phyloP scores from a whole-genome alignment of 257 asterid genomes.

The Phtheirospermum japonicum region DNA sequence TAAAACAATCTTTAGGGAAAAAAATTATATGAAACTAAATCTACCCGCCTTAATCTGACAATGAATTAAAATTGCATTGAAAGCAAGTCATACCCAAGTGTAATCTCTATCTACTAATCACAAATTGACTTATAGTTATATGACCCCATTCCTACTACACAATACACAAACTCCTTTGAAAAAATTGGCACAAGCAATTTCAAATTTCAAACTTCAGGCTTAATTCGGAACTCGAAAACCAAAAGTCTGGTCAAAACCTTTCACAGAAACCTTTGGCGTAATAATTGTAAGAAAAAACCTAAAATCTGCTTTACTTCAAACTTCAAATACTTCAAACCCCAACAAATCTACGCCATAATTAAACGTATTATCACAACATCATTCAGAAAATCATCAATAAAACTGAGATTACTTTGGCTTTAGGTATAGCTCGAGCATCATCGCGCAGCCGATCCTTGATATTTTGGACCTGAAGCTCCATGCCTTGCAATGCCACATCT shows the following conservation, averaged over 20 bases:
- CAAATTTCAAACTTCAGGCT: background rate
- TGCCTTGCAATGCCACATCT: conserved; percentile 60
- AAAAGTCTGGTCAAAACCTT: background rate
- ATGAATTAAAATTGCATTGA: background rate
- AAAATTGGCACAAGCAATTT: background rate
- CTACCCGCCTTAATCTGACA: background rate
- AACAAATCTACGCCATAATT: background rate
- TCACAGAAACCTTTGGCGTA: background rate
- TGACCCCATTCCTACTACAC: background rate
- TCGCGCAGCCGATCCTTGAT: conserved; percentile 72
- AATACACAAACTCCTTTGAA: background rate
- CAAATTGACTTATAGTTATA: background rate
- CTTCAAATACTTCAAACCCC: too few relatives aligned
- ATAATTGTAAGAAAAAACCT: background rate
- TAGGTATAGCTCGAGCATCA: conserved; percentile 83
- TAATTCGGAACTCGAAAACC: background rate
- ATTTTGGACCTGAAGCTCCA: conserved; percentile 92
- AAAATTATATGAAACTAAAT: background rate
- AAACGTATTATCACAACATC: background rate
- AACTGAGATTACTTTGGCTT: conserved; percentile 57
- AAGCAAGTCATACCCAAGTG: background rate
- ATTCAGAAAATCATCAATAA: background rate
- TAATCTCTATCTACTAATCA: background rate
- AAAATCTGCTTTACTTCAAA: background rate
- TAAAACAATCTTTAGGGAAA: background rate